Conservation (phyloP, 495 filamentous ascomycete species). For the Penicillium daleae region DNA sequence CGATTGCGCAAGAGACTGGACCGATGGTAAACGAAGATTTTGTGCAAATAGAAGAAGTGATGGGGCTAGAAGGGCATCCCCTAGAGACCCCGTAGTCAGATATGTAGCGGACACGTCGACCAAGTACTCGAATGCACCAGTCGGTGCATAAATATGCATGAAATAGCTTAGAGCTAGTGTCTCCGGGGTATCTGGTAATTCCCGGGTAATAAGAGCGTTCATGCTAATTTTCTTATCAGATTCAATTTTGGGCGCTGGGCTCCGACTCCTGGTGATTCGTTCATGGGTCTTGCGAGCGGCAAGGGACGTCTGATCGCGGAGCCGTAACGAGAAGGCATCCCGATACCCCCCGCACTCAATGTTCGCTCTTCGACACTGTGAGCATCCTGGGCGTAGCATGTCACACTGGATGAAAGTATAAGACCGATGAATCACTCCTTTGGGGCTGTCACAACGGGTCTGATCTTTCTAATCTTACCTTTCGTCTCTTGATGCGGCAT, state of each 20-base stretch:
- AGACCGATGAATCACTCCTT: background rate
- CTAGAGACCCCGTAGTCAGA: background rate
- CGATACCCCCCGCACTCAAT: constrained; percentile 6
- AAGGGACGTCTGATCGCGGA: constrained; percentile 8
- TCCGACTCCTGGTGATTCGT: background rate
- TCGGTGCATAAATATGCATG: constrained; percentile 4
- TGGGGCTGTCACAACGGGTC: no score
- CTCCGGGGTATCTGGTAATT: background rate
- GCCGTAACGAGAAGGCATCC: constrained; percentile 1
- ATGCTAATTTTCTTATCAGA: background rate
- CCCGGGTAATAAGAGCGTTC: background rate
- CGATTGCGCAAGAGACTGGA: constrained; percentile 1
- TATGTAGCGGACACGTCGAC: background rate
- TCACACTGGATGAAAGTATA: background rate
- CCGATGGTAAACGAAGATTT: background rate
- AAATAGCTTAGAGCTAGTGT: background rate
- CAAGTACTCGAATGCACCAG: constrained; percentile 3
- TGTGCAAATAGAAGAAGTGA: constrained; percentile 4
- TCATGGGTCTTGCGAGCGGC: background rate
- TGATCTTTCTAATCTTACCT: constrained; percentile 3
- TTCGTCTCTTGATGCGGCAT: constrained; percentile 5
- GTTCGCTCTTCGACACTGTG: constrained; percentile 4
- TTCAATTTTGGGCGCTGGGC: background rate
- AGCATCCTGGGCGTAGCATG: constrained; percentile 2
- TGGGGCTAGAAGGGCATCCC: constrained; percentile 3